phyloP scores from a whole-genome alignment of 1,284 basidiomycete species.

The Ceratobasidium sp. region DNA sequence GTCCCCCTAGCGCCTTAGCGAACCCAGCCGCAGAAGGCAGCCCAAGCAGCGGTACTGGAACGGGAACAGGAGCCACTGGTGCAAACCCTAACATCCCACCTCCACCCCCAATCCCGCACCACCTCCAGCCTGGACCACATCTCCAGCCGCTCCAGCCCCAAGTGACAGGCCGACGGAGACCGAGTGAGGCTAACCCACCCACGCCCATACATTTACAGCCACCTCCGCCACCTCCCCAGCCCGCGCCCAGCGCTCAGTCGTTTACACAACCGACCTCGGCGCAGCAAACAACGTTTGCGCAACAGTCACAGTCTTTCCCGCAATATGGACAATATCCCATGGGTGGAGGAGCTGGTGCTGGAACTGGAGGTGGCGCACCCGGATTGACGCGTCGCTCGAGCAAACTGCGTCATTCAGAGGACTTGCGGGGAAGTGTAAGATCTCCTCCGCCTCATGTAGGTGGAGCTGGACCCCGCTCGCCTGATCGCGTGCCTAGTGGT shows the following conservation, averaged over 20 bases:
- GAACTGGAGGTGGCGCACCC: background rate
- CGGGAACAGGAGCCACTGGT: conserved; percentile 12
- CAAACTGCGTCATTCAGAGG: conserved; percentile 38
- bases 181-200: conserved; percentile 29
- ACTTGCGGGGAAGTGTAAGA: conserved; percentile 27
- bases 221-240: conserved; percentile 27
- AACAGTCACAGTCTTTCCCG: conserved; percentile 38
- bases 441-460: conserved; percentile 27
- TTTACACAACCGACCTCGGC: conserved; percentile 1
- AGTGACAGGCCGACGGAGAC: conserved; percentile 26
- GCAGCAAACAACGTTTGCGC: conserved; percentile 19
- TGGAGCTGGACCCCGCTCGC: conserved; percentile 18
- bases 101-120: conserved; percentile 36
- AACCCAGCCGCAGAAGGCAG: conserved; percentile 13
- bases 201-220: conserved; percentile 23
- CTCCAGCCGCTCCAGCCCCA: conserved; percentile 29
- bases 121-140: conserved; percentile 16
- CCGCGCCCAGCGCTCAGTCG: conserved; percentile 18
- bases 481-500: conserved; percentile 22
- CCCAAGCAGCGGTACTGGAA: conserved; percentile 39
- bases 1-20: conserved; percentile 37
- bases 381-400: conserved; percentile 25
- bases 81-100: conserved; percentile 24
- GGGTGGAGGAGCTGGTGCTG: background rate
- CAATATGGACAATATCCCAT: conserved; percentile 36